Conservation (phyloP, 257 asterid genomes). For the Solanum chiquidenum region DNA sequence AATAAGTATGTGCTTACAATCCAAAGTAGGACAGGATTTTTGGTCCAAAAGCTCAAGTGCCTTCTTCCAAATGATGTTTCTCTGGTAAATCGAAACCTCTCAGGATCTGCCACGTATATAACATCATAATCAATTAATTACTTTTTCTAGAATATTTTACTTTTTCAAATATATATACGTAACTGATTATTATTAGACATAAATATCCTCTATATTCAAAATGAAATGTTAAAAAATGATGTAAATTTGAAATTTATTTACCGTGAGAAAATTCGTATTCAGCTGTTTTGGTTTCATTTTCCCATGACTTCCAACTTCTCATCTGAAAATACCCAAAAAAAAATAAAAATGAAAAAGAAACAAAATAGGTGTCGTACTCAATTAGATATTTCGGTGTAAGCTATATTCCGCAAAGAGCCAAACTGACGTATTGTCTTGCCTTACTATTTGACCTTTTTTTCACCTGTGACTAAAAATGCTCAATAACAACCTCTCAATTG, state of each 20-base stretch:
- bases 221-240: not conserved
- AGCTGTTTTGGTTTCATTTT: conserved; percentile 53
- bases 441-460: not conserved
- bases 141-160: not conserved
- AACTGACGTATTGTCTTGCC: not conserved
- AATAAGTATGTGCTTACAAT: conserved; percentile 43
- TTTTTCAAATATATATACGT: not conserved
- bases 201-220: not conserved
- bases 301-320: conserved; percentile 87
- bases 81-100: conserved; percentile 86
- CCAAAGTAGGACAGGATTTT: conserved; percentile 70
- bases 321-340: conserved; percentile 28
- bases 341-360: not conserved
- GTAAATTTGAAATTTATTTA: conserved; percentile 2
- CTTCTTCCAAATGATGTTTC: conserved; percentile 94
- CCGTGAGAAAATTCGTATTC: conserved; percentile 83
- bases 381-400: not conserved
- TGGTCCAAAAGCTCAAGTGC: conserved; percentile 82
- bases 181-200: not conserved
- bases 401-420: not conserved
- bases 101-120: conserved; percentile 47
- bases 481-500: not conserved
- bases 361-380: not conserved
- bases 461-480: not conserved
- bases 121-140: not conserved